Conservation (phyloP, 768 basidiomycete genomes). For the Tulasnella sp. region DNA sequence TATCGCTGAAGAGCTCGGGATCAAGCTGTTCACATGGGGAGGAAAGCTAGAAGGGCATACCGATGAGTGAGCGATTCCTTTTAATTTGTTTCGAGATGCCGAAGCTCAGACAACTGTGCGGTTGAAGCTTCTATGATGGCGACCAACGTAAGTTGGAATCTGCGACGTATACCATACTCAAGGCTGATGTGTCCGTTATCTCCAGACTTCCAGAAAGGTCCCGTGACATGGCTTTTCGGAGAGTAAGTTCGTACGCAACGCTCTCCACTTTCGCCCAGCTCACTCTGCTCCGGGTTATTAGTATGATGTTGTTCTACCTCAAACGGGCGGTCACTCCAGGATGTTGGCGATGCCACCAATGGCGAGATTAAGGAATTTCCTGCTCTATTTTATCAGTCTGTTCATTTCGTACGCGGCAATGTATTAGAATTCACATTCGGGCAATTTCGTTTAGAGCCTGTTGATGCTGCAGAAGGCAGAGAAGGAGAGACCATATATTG, state of each 20-base stretch:
- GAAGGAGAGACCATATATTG: background rate
- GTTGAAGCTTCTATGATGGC: background rate
- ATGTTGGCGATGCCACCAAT: constrained; percentile 5
- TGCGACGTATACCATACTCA: background rate
- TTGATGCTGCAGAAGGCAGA: no score
- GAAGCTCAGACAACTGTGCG: background rate
- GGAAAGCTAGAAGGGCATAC: constrained; percentile 1
- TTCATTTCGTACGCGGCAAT: background rate
- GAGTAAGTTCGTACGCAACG: background rate
- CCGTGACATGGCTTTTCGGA: background rate
- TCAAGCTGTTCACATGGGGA: constrained; percentile 1
- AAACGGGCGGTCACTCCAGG: background rate
- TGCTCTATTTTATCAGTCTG: background rate
- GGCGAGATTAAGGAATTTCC: background rate
- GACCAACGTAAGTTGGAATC: background rate
- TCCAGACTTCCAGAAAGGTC: constrained; percentile 1
- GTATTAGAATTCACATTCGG: background rate
- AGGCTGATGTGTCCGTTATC: background rate
- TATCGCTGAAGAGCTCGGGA: background rate
- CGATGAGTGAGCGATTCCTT: background rate
- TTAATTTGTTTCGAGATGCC: background rate
- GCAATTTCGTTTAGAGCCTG: no score
- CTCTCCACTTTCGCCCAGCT: background rate
- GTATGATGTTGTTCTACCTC: constrained; percentile 8
- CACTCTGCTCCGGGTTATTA: background rate